Evolutionary conservation across 2,329 filamentous ascomycete genomes (phyloP), one percentile per base, ranked within the genome.

Genomic region (Clarireedia paspali): DNA sequence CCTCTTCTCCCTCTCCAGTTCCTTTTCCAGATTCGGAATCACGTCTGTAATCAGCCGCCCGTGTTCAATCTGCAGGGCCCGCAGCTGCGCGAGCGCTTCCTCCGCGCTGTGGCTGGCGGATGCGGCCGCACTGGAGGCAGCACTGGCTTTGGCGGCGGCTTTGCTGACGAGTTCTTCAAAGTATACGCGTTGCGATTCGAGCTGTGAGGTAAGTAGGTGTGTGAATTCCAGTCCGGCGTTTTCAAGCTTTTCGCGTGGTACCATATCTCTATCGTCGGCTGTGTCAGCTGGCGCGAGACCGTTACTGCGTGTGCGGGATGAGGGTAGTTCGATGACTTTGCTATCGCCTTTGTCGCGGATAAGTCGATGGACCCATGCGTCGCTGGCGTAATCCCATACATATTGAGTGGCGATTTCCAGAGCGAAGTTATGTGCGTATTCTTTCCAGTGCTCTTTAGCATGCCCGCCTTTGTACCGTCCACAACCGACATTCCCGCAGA

Each of bases 301-400:
- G 15, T 24, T 24, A 0, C 51, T 55, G 10, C 44, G 26, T 9
- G 64, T 47, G n/a, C 45, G 52, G 47, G 70, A 72, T 50, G 70
- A 71, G 0, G 91, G 89, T n/a, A 96, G 78, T 70, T 97, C 92
- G 17, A 96, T 88, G 3, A 96, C 79, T 70, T 96, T 96, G 24
- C 89, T 89, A 14, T 96, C 91, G 9, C 89, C 86, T 74, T 96
- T 96, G 67, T 91, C 90, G 62, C 95, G 88, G 55, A 99, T 95
- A 51, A 97, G 82, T 9, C 94, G 86, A 71, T 99, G 94, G 49
- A 97, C 94, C 78, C 96, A 99, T 67, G 87, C 88, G 68, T 99
- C 94, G 4, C 89, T 91, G 0, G 89, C 89, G 62, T 99, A 99
- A 71, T 99, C 94, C 94, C 94, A 99, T 1, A 99, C 91, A 64